Evolutionary conservation across 306 rosid genomes (phyloP), one percentile per base, ranked within the genome.

Genomic region (Cicer cuneatum): DNA sequence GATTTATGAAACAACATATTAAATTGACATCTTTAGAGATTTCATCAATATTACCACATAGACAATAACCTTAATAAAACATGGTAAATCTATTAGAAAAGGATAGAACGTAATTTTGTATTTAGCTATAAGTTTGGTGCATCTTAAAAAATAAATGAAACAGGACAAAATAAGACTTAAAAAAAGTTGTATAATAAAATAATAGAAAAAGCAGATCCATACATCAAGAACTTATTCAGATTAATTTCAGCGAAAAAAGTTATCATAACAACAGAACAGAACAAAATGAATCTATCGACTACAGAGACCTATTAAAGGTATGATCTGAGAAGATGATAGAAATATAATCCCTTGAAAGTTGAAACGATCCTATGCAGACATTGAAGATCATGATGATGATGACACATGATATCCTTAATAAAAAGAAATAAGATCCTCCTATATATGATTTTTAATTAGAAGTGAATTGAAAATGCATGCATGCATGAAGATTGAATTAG

Each of bases 321-420:
- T 56, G 69, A 79, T 72, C 69, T 18, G 52, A 29, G 58, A 64
- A 60, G 10, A 72, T 29, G 66, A 61, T 12, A 54, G 39, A 71
- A 38, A n/a, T n/a, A n/a, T 10, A 73, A 64, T 40, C 58, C 75
- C 33, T 54, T 40, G 66, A 60, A 63, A 68, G 45, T 54, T 40
- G 66, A 60, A 68, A 68, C 39, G 10, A 66, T 47, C 10, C 73
- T 10, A 68, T 47, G 42, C 29, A 21, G 39, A 48, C n/a, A 48
- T 13, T 42, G 7, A 64, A n/a, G 10, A 52, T 54, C 12, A 63
- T 6, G 9, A 37, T 46, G 60, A 77, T 56, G 6, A 78, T 38
- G 65, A 66, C 1, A 39, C 7, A 66, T 67, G n/a, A n/a, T 4
- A 29, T 29, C 51, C 29, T 80, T 16, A 19, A 60, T 5, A 43